A percentile compares a stretch with the other conserved stretches of the same genome.
These are phyloP conservation scores for Komagataella pseudopastoris DNA, from an alignment of 805 yeast genomes.

Conservation along the genomic window DNA sequence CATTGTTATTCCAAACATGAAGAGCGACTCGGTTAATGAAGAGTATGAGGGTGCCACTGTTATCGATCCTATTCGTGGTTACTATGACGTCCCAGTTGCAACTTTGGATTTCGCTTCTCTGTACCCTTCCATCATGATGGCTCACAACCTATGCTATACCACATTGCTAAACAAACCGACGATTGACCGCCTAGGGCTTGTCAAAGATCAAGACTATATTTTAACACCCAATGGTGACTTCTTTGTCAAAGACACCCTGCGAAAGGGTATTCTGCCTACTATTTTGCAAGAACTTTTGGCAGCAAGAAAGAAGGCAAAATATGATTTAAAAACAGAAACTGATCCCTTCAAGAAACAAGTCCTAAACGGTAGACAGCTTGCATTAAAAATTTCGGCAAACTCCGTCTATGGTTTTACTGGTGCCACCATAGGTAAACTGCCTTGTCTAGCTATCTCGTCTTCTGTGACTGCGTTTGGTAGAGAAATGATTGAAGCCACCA, in stretches of 20 bases:
- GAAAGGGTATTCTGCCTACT: conserved; percentile 86
- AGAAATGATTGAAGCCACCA: conserved; percentile 90
- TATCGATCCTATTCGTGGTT: conserved; percentile 92
- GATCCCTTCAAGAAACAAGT: conserved; percentile 93
- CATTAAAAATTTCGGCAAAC: conserved; percentile 91
- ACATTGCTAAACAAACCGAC: conserved; percentile 64
- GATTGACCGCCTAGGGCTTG: conserved; percentile 47
- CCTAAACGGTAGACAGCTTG: conserved; percentile 92
- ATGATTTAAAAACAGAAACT: conserved; percentile 79
- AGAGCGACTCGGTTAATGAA: conserved; percentile 67
- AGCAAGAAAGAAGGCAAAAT: conserved; percentile 90
- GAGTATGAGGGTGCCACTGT: conserved; percentile 99
- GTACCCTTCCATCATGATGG: conserved; percentile 99
- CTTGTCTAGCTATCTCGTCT: conserved; percentile 92
- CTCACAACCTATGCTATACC: conserved; percentile 93
- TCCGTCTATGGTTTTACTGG: conserved; percentile 99
- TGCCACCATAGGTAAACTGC: conserved; percentile 94
- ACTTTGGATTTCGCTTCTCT: conserved; percentile 94
- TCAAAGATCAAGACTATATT: conserved; percentile 67
- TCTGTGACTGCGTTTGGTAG: conserved; percentile 95
- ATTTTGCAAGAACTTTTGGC: conserved; percentile 76
- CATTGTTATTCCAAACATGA: conserved; percentile 84
- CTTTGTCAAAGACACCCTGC: conserved; percentile 55
- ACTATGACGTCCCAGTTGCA: conserved; percentile 94
- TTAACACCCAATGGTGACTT: conserved; percentile 86